A percentile compares a stretch with the other conserved stretches of the same genome.
Conservation (phyloP, 2,329 filamentous ascomycete genomes). For the Penicillium aurantiogriseum region DNA sequence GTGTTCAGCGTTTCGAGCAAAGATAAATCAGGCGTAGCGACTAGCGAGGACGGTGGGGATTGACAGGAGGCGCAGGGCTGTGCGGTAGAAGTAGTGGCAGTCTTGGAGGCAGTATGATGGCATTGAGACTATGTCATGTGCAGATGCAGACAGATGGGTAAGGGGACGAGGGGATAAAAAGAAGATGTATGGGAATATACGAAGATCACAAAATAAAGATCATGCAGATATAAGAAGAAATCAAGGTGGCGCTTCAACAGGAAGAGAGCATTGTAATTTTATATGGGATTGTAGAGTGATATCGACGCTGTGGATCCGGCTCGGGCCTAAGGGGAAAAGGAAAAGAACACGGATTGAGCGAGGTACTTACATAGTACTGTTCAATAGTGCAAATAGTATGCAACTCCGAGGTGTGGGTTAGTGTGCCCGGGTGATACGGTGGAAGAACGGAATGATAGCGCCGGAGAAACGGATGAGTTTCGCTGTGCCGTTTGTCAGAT, state of each 20-base stretch:
- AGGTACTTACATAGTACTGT: conserved; percentile 18
- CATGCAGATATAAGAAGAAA: neutral
- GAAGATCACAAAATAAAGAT: neutral
- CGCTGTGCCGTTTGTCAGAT: conserved; percentile 11
- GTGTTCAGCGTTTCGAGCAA: conserved; percentile 10
- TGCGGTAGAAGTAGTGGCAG: conserved; percentile 92
- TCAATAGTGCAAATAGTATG: neutral
- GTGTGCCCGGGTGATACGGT: conserved; percentile 15
- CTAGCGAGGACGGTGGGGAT: conserved; percentile 76
- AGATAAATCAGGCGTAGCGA: conserved; percentile 57
- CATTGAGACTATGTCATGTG: conserved; percentile 59
- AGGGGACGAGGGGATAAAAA: conserved; percentile 1
- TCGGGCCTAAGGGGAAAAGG: conserved; percentile 22
- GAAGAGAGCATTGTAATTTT: conserved; percentile 5
- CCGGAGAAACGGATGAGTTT: conserved; percentile 38
- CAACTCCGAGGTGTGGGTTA: conserved; percentile 13
- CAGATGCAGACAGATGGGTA: conserved; percentile 11
- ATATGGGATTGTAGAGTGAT: neutral
- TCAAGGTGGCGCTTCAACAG: neutral
- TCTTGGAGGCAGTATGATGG: conserved; percentile 79
- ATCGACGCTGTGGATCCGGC: conserved; percentile 3
- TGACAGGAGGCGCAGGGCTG: conserved; percentile 79
- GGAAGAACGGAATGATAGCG: conserved; percentile 18
- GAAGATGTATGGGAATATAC: neutral
- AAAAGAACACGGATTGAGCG: conserved; percentile 2